Evolutionary conservation across 371 early-diverging fungal genomes (phyloP).

Genomic region (Apophysomyces sp.): DNA sequence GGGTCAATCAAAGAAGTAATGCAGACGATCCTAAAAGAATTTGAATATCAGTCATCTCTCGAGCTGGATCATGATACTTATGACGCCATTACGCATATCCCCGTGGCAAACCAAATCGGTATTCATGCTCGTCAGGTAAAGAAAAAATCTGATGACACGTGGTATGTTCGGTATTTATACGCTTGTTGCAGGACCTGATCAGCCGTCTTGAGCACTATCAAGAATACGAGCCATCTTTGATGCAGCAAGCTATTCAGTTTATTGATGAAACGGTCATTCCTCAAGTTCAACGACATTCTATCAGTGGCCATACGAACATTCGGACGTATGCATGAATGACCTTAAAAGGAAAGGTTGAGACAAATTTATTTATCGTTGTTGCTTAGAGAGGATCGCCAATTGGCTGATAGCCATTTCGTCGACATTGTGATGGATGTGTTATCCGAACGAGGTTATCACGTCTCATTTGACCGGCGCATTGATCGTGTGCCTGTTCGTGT

Average conservation of each 20-base stretch:
- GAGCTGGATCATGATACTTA: conserved; percentile 63
- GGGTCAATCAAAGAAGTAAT: conserved; percentile 66
- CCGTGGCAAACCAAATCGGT: conserved; percentile 63
- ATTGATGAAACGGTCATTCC: conserved; percentile 59
- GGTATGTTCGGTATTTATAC: neutral
- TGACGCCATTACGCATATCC: conserved; percentile 67
- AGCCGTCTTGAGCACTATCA: conserved; percentile 63
- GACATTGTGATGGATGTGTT: conserved; percentile 67
- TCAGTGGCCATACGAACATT: conserved; percentile 62
- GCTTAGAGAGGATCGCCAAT: conserved; percentile 44
- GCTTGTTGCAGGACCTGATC: conserved; percentile 50
- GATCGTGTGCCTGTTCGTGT: conserved; percentile 59
- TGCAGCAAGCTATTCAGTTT: conserved; percentile 54
- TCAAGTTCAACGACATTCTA: conserved; percentile 57
- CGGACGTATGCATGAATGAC: conserved; percentile 51
- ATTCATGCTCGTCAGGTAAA: conserved; percentile 59
- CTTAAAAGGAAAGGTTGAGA: neutral
- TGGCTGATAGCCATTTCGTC: conserved; percentile 53
- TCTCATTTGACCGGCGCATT: conserved; percentile 56
- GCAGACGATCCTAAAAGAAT: conserved; percentile 63
- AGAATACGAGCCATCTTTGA: conserved; percentile 49
- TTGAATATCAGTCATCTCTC: conserved; percentile 67
- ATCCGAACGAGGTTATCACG: conserved; percentile 68
- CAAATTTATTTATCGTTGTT: neutral
- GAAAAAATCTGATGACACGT: neutral